Base-by-base conservation (phyloP, 495 filamentous ascomycete species). In the Podospora bellae-mahoneyi region DNA sequence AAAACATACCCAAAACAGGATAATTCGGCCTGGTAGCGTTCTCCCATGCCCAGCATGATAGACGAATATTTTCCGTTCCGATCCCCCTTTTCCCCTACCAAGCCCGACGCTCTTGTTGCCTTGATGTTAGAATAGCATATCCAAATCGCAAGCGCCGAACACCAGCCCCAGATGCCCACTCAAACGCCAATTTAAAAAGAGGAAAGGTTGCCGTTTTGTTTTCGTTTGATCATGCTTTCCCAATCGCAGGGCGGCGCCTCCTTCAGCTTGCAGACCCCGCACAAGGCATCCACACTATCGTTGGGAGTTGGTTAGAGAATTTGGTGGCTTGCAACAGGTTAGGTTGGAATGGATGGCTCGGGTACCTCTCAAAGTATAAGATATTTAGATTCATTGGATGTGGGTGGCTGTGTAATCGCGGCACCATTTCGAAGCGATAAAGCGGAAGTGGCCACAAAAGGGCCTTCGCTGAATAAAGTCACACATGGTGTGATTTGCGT, bases 381-480 rank as follows among this genome's bases (percentile, higher is more conserved):
- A 77, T 64, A 30, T 77, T 69, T 28, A 72, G 75, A 26, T 60
- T 39, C 73, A 76, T 34, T 68, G 30, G 59, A 71, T 75, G 58
- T 72, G 71, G 0, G 71, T 72, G 1, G 64, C 26, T 16, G 66
- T 65, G 64, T 78, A 78, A 4, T 64, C 64, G 9, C 16, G 32
- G 60, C 74, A 78, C 76, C 76, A 78, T 3, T 20, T 44, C 2
- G 69, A 71, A 2, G 73, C 74, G 19, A 76, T 75, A 66, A 64
- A 76, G 13, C 74, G 76, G 60, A 68, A 66, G 67, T 78, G 74
- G 5, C 69, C 63, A 65, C 75, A 77, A 55, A 4, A 16, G 56
- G 73, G 73, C 59, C 74, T 67, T 59, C 72, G 65, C 64, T 77
- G 57, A 39, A 72, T 60, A 26, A 63, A 64, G 55, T 68, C 60